Percentiles rank a stretch among this genome's conserved stretches.
Evolutionary conservation across 2,329 filamentous ascomycete species (phyloP).

Genomic region (Aspergillus glaucus): DNA sequence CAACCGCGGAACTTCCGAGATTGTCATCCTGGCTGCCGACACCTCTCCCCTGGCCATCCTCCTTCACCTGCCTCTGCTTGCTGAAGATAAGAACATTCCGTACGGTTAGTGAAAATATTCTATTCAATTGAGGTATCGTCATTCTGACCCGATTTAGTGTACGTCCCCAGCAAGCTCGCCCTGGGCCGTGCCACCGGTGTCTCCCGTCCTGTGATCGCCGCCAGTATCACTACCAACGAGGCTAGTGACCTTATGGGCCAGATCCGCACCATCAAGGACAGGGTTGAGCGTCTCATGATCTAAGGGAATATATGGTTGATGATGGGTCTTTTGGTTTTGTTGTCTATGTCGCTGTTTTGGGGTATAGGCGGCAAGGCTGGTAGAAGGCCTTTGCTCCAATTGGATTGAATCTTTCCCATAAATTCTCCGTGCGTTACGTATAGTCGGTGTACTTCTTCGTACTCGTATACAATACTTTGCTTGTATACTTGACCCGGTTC

Average conservation of each 20-base stretch:
- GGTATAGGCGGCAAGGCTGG: no score
- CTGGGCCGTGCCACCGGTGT: conserved; percentile 88
- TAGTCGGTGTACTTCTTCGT: no score
- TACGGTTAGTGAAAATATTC: conserved; percentile 33
- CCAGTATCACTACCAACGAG: conserved; percentile 87
- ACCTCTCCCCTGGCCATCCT: conserved; percentile 81
- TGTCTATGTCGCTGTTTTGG: no score
- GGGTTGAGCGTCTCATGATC: conserved; percentile 93
- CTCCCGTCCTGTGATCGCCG: conserved; percentile 76
- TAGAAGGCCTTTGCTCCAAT: no score
- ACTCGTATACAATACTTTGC: no score
- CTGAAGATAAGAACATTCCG: conserved; percentile 68
- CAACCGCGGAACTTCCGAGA: conserved; percentile 82
- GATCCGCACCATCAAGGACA: conserved; percentile 84
- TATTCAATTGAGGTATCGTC: neutral
- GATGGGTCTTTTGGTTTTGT: neutral
- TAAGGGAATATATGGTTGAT: conserved; percentile 41
- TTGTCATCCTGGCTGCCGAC: conserved; percentile 85
- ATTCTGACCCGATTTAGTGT: conserved; percentile 45
- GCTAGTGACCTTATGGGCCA: conserved; percentile 78
- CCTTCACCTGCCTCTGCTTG: conserved; percentile 80
- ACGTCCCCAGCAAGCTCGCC: conserved; percentile 71
- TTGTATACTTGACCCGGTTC: no score
- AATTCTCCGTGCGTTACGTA: no score
- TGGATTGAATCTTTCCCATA: no score